phyloP scores from a whole-genome alignment of 257 asterid genomes.

The Nicotiana sylvestris region DNA sequence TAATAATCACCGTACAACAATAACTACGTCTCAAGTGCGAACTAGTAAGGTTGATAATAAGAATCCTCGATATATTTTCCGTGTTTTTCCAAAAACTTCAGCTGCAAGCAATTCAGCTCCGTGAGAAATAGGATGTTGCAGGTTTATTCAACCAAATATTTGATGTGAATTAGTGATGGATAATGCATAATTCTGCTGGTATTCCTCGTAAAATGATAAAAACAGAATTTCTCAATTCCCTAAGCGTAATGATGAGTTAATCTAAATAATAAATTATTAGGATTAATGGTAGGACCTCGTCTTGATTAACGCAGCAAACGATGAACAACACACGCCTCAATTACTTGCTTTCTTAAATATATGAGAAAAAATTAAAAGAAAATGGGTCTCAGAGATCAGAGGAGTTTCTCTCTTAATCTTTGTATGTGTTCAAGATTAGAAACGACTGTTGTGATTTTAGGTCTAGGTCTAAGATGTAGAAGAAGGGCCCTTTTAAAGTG shows the following conservation, averaged over 20 bases:
- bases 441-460: too few relatives aligned
- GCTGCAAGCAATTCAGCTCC: not conserved
- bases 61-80: not conserved
- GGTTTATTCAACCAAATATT: slow-evolving; percentile 16
- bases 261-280: slow-evolving; percentile 30
- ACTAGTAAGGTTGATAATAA: not conserved
- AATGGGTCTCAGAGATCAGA: slow-evolving; percentile 17
- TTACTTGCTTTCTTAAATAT: not conserved
- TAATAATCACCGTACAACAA: not conserved
- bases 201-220: slow-evolving; percentile 24
- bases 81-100: not conserved
- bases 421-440: too few relatives aligned
- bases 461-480: too few relatives aligned
- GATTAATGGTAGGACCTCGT: slow-evolving; percentile 38
- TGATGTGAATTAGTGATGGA: slow-evolving; percentile 28
- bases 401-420: slow-evolving; percentile 12
- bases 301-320: slow-evolving; percentile 6
- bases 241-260: slow-evolving; percentile 38
- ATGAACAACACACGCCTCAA: slow-evolving; percentile 21
- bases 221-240: slow-evolving; percentile 7
- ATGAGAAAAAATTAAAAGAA: not conserved
- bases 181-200: slow-evolving; percentile 49
- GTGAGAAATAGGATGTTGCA: not conserved
- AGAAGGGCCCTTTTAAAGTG: too few relatives aligned
- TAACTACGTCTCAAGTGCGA: not conserved